A percentile compares a stretch with the other conserved stretches of the same genome.
Evolutionary conservation across 202 grass and related monocot species (phyloP).

Genomic region (Brachypodium distachyon): DNA sequence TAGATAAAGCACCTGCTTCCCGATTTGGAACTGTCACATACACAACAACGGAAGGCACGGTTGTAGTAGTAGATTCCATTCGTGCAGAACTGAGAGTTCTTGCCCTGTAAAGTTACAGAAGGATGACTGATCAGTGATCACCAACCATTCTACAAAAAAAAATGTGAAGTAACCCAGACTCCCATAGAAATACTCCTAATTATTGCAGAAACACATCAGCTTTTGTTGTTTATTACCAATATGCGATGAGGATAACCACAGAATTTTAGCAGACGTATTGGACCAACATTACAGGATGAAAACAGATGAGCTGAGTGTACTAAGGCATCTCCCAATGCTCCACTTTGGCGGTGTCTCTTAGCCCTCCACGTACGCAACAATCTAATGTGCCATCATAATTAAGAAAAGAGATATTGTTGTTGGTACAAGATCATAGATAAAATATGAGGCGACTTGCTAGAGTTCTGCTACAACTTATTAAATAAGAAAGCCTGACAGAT

Average conservation of each 20-base stretch:
- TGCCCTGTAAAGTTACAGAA: constrained; percentile 21
- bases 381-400: no score
- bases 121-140: not conserved
- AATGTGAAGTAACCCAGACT: not conserved
- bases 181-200: not conserved
- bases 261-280: not conserved
- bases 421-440: no score
- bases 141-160: not conserved
- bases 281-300: no score
- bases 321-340: no score
- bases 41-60: constrained; percentile 75
- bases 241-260: not conserved
- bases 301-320: no score
- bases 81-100: constrained; percentile 42
- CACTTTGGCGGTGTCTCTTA: no score
- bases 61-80: constrained; percentile 61
- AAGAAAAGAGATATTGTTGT: no score
- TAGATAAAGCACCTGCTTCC: constrained; percentile 60
- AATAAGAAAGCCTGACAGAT: no score
- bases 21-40: constrained; percentile 92
- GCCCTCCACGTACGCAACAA: no score
- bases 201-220: not conserved
- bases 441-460: no score
- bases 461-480: no score
- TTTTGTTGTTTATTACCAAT: no score